Percentiles rank a stretch among this genome's conserved stretches.
phyloP scores from a whole-genome alignment of 2,329 filamentous ascomycete genomes.

The Tolypocladium album region DNA sequence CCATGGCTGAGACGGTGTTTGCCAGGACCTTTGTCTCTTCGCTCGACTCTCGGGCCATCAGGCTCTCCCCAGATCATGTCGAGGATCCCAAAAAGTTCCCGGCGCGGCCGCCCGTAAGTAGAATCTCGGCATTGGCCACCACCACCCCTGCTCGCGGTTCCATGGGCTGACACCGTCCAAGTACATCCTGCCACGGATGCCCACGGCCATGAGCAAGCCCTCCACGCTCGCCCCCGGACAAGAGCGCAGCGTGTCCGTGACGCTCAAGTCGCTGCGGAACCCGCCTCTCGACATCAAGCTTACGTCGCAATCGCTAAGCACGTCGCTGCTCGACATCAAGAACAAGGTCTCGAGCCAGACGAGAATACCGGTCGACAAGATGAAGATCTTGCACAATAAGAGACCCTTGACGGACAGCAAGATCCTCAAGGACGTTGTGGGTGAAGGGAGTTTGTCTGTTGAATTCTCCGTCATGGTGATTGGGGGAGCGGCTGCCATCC shows the following conservation, averaged over 20 bases:
- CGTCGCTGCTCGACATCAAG: constrained; percentile 73
- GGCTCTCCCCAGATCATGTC: constrained; percentile 82
- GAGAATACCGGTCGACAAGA: constrained; percentile 59
- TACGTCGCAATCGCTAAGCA: constrained; percentile 49
- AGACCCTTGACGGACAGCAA: constrained; percentile 75
- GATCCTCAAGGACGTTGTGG: constrained; percentile 62
- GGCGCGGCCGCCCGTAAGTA: constrained; percentile 58
- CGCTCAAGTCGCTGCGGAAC: constrained; percentile 68
- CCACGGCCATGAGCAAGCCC: constrained; percentile 42
- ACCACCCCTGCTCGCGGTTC: neutral
- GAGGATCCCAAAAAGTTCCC: constrained; percentile 75
- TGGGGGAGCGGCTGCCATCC: constrained; percentile 47
- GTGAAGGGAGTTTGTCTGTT: constrained; percentile 36
- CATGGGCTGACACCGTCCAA: constrained; percentile 18
- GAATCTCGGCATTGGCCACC: neutral
- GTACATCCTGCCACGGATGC: constrained; percentile 64
- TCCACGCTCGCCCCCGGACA: constrained; percentile 37
- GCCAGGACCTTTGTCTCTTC: constrained; percentile 72
- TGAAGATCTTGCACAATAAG: constrained; percentile 78
- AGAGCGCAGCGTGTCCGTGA: constrained; percentile 44
- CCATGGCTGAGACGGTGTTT: constrained; percentile 76
- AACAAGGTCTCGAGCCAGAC: constrained; percentile 52
- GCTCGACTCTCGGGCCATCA: constrained; percentile 68
- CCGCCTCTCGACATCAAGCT: constrained; percentile 60
- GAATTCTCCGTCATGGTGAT: constrained; percentile 87